These are phyloP conservation scores for Podaxis pistillaris DNA, from an alignment of 768 basidiomycete genomes.

Conservation along the genomic window DNA sequence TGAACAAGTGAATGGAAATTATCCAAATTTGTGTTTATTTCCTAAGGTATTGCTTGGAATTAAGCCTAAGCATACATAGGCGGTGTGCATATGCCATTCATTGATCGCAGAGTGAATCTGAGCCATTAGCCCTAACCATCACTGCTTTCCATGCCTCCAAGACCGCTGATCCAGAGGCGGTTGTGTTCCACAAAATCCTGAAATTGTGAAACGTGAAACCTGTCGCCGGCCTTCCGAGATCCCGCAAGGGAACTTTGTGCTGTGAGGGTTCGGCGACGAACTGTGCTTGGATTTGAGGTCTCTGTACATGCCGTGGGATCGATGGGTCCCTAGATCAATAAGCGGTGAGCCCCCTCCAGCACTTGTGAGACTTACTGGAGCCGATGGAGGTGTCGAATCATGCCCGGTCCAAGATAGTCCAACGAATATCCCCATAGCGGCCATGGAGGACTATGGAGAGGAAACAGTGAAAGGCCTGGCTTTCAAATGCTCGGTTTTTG, in stretches of 20 bases:
- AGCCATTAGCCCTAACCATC: too few species aligned
- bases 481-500: slow-evolving; percentile 4
- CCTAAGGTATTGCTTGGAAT: too few species aligned
- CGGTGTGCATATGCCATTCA: too few species aligned
- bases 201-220: background rate
- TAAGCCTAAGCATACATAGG: too few species aligned
- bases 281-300: slow-evolving; percentile 36
- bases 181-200: background rate
- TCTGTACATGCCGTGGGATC: slow-evolving; percentile 30
- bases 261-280: slow-evolving; percentile 35
- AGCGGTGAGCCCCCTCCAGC: background rate
- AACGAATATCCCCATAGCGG: slow-evolving; percentile 21
- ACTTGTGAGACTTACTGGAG: slow-evolving; percentile 26
- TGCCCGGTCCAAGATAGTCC: slow-evolving; percentile 22
- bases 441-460: slow-evolving; percentile 29
- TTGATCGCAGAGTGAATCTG: too few species aligned
- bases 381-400: slow-evolving; percentile 25
- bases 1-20: too few species aligned
- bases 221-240: background rate
- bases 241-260: background rate
- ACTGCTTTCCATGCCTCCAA: too few species aligned
- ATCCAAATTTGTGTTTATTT: too few species aligned
- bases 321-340: slow-evolving; percentile 25
- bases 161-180: too few species aligned
- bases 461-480: slow-evolving; percentile 28